Base-by-base conservation (phyloP, 768 basidiomycete genomes). In the Rhodotorula sphaerocarpa region DNA sequence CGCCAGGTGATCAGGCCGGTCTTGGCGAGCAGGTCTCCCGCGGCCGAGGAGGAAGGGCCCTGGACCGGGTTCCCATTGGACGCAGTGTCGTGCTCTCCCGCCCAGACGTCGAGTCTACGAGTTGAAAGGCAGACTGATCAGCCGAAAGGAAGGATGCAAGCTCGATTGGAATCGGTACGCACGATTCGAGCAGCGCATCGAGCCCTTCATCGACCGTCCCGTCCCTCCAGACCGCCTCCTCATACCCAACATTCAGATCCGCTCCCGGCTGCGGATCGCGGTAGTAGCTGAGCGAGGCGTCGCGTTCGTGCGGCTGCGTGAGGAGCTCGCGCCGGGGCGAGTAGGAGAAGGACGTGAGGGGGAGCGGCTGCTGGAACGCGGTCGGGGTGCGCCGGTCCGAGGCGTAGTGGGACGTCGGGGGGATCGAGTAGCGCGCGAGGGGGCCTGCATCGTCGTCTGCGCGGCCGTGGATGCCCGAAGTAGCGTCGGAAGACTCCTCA, bases 151-250 rank as follows among this genome's bases (percentile, higher is more conserved):
- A n/a, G 5, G 20, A 1, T 15, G 16, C 7, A 20, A 3, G 23
- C 6, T n/a, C 3, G 12, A 45, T 14, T n/a, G 25, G 15, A 28
- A 20, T 21, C 20, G 20, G 3, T 14, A 55, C 66, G 39, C 31
- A 70, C 70, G 59, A 57, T 27, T 69, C 60, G 11, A 69, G 50
- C 57, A 71, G 27, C 7, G 79, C 53, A 76, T 77, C 69, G 82
- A 79, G 0, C 83, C 87, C 62, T 75, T 78, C 57, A 63, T 91
- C 76, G 43, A 90, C 78, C 3, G 79, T 75, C 70, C 89, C 88
- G 18, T 90, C 73, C 52, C 90, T 77, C 28, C 83, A 81, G 16
- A 81, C 77, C 86, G 88, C 90, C 16, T 79, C 78, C 16, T 87
- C 83, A 73, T 86, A 90, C 1, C 85, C 86, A 74, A 83, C 80